Evolutionary conservation across 768 basidiomycete genomes (phyloP).

Genomic region (Leccinum disarticulatum): DNA sequence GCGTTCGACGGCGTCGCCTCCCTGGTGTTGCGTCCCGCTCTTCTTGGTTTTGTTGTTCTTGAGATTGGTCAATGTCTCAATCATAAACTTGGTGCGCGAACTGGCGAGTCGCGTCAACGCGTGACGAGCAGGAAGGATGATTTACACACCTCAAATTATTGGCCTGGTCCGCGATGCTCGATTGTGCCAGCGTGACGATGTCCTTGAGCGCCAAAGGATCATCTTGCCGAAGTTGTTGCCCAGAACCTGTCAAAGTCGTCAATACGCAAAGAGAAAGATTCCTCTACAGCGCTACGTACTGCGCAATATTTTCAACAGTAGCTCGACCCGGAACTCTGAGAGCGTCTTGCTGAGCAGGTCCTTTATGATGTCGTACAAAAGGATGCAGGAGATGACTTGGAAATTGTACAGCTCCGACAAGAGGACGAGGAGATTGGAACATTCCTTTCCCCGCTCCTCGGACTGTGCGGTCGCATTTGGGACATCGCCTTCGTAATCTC

Average conservation of each 20-base stretch:
- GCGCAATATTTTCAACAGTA: conserved; percentile 80
- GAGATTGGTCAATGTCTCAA: conserved; percentile 88
- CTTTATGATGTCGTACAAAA: conserved; percentile 91
- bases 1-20: conserved; percentile 71
- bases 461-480: conserved; percentile 19
- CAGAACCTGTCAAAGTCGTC: conserved; percentile 64
- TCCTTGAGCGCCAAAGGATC: conserved; percentile 92
- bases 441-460: conserved; percentile 73
- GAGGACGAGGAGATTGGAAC: conserved; percentile 83
- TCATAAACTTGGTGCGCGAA: conserved; percentile 92
- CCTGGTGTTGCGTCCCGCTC: conserved; percentile 63
- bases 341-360: conserved; percentile 63
- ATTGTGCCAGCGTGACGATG: conserved; percentile 81
- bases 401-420: conserved; percentile 95
- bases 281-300: conserved; percentile 47
- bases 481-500: conserved; percentile 26
- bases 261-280: neutral
- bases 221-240: conserved; percentile 85
- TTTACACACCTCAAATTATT: conserved; percentile 47
- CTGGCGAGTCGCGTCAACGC: conserved; percentile 38
- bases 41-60: conserved; percentile 87
- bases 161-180: conserved; percentile 56
- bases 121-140: neutral
- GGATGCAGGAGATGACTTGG: conserved; percentile 82
- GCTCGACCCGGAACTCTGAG: conserved; percentile 80